These are phyloP conservation scores for Reticulascus tulasneorum DNA, from an alignment of 2,329 filamentous ascomycete species.

Conservation along the genomic window DNA sequence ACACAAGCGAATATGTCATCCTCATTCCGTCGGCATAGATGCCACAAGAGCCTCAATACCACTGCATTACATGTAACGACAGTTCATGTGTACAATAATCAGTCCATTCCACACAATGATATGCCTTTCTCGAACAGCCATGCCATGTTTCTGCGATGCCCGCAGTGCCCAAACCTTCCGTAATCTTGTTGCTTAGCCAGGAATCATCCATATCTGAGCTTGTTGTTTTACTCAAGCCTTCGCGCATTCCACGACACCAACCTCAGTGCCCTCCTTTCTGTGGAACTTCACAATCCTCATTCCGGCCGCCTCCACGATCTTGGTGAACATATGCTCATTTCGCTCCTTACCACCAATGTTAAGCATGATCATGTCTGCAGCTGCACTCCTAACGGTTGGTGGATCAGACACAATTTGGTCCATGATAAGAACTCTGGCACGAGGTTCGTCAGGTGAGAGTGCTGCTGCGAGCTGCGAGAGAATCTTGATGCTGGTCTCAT, in stretches of 20 bases:
- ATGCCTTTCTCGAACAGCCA: too few species aligned
- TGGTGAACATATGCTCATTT: neutral
- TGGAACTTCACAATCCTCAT: slow-evolving; percentile 2
- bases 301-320: slow-evolving; percentile 1
- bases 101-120: too few species aligned
- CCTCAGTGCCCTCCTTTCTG: neutral
- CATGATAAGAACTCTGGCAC: slow-evolving; percentile 5
- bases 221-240: neutral
- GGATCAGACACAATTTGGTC: neutral
- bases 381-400: neutral
- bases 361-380: slow-evolving; percentile 5
- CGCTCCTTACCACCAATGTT: slow-evolving; percentile 7
- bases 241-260: neutral
- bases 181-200: too few species aligned
- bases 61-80: too few species aligned
- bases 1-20: too few species aligned
- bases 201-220: neutral
- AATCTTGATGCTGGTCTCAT: slow-evolving; percentile 21
- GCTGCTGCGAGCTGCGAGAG: slow-evolving; percentile 23
- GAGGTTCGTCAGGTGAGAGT: slow-evolving; percentile 13
- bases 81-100: too few species aligned
- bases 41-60: too few species aligned
- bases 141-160: too few species aligned
- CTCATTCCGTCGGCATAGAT: too few species aligned
- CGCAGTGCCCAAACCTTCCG: too few species aligned